Base-by-base conservation (phyloP, 164 flowering plant species). In the Saururus chinensis region DNA sequence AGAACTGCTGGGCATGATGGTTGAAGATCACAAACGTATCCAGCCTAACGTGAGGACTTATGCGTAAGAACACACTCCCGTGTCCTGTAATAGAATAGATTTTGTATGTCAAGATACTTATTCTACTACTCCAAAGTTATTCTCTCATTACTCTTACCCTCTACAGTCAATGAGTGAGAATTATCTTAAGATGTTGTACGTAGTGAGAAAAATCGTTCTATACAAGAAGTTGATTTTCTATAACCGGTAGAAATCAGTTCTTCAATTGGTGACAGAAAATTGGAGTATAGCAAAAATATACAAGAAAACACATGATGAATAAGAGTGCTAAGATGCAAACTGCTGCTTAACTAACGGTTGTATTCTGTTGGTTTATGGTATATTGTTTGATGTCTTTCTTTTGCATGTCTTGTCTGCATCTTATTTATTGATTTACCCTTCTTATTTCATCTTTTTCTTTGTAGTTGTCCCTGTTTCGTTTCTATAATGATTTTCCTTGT, bases 1-100 rank as follows among this genome's bases (percentile, higher is more conserved):
- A 62, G 97, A 88, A 74, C 75, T 93, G 67, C 92, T 93, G 59
- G 99, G 99, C 61, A 85, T 93, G 99, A 90, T 93, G 99, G 88
- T 93, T 75, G 97, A 93, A 77, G 86, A 81, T 66, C 84, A 90
- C 78, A 88, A 88, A 64, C 85, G 97, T 22, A 37, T 90, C 77
- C 99, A 90, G 62, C 99, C 99, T 42, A 88, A 93, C 78, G 73
- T 83, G 68, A 90, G 74, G 71, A 93, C 97, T 62, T 80, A 93
- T 74, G 92, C 86, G 97, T 93, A 81, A 81, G 89, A 49, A 26
- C n/a, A 26, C 22, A 53, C 13, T 19, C 10, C 56, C 56, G 3
- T 53, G 0, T 20, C 11, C 11, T 23, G 22, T 20, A 20, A 53
- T 3, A 11, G 1, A 53, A 5, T 4, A 4, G 25, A 10, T 23